These are phyloP conservation scores for Alternaria burnsii DNA, from an alignment of 2,329 filamentous ascomycete genomes.

Conservation along the genomic window DNA sequence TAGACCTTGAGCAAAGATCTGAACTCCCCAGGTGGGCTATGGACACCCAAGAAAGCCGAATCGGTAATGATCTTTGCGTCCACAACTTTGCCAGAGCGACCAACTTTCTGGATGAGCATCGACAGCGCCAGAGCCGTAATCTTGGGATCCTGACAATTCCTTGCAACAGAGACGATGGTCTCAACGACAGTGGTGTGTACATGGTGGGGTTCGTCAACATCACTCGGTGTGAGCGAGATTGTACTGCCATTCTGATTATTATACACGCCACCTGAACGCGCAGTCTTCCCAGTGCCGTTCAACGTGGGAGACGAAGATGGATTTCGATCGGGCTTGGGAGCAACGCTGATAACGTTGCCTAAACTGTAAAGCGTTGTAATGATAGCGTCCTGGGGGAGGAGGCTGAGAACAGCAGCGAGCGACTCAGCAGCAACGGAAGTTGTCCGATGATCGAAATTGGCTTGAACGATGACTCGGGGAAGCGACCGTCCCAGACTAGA, in stretches of 20 bases:
- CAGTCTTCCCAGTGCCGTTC: constrained; percentile 61
- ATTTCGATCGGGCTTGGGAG: constrained; percentile 61
- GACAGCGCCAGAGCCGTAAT: constrained; percentile 92
- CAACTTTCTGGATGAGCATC: constrained; percentile 95
- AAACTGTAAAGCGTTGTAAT: constrained; percentile 96
- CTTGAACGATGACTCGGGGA: constrained; percentile 87
- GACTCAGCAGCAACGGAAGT: constrained; percentile 83
- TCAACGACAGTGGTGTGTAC: constrained; percentile 92
- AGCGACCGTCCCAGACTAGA: constrained; percentile 80
- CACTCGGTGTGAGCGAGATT: constrained; percentile 77
- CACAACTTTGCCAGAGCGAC: constrained; percentile 79
- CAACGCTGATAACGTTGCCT: constrained; percentile 91
- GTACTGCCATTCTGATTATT: constrained; percentile 72
- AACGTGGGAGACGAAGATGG: constrained; percentile 55
- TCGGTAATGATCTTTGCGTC: constrained; percentile 88
- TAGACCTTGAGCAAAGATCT: constrained; percentile 86
- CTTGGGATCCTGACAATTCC: constrained; percentile 82
- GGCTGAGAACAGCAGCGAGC: constrained; percentile 80
- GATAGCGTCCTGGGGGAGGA: constrained; percentile 88
- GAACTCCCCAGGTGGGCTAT: constrained; percentile 82
- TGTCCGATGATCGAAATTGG: constrained; percentile 72
- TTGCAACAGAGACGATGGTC: constrained; percentile 90
- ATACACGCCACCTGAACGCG: constrained; percentile 47
- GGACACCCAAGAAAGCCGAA: constrained; percentile 78
- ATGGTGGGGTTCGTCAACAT: constrained; percentile 79